phyloP scores from a whole-genome alignment of 1,139 yeast species.

The Pichia inconspicua region DNA sequence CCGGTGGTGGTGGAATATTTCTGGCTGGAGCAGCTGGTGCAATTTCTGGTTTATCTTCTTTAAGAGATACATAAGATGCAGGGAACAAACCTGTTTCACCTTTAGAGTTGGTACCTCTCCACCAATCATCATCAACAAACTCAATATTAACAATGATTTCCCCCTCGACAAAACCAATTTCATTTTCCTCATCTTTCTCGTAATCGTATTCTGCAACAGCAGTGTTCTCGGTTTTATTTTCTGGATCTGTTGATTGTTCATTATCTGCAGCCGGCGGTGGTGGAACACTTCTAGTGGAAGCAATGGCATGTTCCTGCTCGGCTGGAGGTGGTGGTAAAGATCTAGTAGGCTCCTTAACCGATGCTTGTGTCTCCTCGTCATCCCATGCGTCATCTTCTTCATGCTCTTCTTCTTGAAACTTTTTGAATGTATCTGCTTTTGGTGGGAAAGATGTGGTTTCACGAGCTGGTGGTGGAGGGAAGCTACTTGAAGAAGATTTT shows the following conservation, averaged over 20 bases:
- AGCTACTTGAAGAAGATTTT: slow-evolving; percentile 8
- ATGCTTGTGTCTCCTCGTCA: slow-evolving; percentile 23
- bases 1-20: slow-evolving; percentile 14
- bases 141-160: slow-evolving; percentile 59
- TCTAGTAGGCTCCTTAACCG: slow-evolving; percentile 15
- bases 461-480: slow-evolving; percentile 26
- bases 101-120: slow-evolving; percentile 59
- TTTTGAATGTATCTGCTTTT: slow-evolving; percentile 1
- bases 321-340: background rate
- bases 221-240: slow-evolving; percentile 12
- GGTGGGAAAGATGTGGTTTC: slow-evolving; percentile 11
- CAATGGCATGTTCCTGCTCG: slow-evolving; percentile 2
- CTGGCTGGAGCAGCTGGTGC: slow-evolving; percentile 15
- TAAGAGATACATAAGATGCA: slow-evolving; percentile 53
- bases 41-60: slow-evolving; percentile 26
- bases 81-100: slow-evolving; percentile 70
- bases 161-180: slow-evolving; percentile 57
- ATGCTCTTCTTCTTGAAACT: slow-evolving; percentile 10
- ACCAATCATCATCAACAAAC: slow-evolving; percentile 73
- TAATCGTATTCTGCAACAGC: slow-evolving; percentile 66
- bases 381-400: slow-evolving; percentile 26
- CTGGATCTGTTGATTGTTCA: background rate
- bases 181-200: slow-evolving; percentile 70
- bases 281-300: background rate
- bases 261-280: slow-evolving; percentile 25